Percentiles rank a stretch among this genome's conserved stretches.
Evolutionary conservation across 2,329 filamentous ascomycete species (phyloP).

Genomic region (Coniella vitis): DNA sequence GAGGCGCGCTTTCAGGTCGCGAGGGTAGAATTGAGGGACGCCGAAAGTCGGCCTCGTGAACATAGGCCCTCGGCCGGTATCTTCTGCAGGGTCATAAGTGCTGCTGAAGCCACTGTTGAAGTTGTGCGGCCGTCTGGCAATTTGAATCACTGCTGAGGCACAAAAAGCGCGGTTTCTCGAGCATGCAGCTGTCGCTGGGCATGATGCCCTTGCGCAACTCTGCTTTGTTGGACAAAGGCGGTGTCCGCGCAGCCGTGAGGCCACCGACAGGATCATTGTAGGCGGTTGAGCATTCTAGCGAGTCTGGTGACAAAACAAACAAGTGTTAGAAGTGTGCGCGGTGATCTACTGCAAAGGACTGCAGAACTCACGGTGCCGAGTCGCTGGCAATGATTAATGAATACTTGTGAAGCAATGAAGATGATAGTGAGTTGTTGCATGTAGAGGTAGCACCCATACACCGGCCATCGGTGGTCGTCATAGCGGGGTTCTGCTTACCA

Average conservation of each 20-base stretch:
- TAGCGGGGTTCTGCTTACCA: conserved; percentile 3
- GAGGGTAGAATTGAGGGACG: conserved; percentile 57
- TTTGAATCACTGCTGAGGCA: conserved; percentile 22
- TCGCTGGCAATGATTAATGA: not conserved
- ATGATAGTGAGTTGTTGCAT: not conserved
- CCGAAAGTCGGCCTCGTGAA: conserved; percentile 51
- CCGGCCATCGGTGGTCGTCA: conserved; percentile 5
- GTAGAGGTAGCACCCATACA: not conserved
- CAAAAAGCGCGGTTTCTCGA: conserved; percentile 22
- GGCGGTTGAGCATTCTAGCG: conserved; percentile 8
- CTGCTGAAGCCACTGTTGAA: conserved; percentile 53
- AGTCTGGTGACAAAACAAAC: not conserved
- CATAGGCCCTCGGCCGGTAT: conserved; percentile 52
- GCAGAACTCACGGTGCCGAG: not conserved
- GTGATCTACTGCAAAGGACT: not conserved
- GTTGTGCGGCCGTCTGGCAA: conserved; percentile 36
- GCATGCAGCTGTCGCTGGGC: not conserved
- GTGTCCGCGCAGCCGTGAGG: conserved; percentile 15
- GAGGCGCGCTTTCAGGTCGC: conserved; percentile 76
- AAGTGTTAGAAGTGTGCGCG: not conserved
- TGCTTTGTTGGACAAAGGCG: conserved; percentile 13
- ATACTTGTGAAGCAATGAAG: not conserved
- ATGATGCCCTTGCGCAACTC: conserved; percentile 6
- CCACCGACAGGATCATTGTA: conserved; percentile 11
- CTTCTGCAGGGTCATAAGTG: conserved; percentile 49